Evolutionary conservation across 148 eudicot genomes (phyloP).

Genomic region (Nepenthes mirabilis): DNA sequence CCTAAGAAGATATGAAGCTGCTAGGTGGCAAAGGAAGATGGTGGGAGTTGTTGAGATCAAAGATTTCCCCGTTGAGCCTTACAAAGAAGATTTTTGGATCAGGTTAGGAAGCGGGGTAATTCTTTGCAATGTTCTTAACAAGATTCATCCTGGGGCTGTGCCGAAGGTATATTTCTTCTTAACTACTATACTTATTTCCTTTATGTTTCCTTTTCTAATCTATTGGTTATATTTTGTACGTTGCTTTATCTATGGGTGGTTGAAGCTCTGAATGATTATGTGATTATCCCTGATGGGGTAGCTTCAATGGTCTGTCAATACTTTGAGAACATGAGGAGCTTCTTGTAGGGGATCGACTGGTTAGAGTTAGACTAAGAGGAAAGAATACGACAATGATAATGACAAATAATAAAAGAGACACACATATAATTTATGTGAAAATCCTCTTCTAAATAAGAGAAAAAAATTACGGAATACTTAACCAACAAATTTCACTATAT

Average conservation of each 20-base stretch:
- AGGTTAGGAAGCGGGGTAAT: slow-evolving; percentile 83
- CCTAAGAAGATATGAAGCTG: slow-evolving; percentile 74
- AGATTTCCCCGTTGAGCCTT: slow-evolving; percentile 93
- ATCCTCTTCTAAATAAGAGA: no score
- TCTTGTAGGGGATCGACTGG: no score
- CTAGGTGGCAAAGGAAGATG: slow-evolving; percentile 76
- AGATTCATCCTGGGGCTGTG: slow-evolving; percentile 61
- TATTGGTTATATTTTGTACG: not conserved
- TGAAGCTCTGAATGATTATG: slow-evolving; percentile 56
- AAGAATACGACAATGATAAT: no score
- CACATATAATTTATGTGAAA: no score
- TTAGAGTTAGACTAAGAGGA: no score
- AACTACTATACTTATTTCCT: not conserved
- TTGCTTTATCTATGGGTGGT: slow-evolving; percentile 37
- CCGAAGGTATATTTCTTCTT: slow-evolving; percentile 40
- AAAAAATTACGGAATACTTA: no score
- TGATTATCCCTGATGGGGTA: slow-evolving; percentile 64
- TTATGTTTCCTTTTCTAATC: not conserved
- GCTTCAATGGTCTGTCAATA: slow-evolving; percentile 81
- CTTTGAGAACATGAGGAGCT: slow-evolving; percentile 38
- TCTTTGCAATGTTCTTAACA: slow-evolving; percentile 88
- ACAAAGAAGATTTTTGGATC: slow-evolving; percentile 81
- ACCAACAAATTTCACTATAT: no score
- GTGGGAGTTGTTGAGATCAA: slow-evolving; percentile 82
- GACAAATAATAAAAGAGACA: no score